Percentiles rank a stretch among this genome's conserved stretches.
These are phyloP conservation scores for Penicillium sp. DNA, from an alignment of 2,329 filamentous ascomycete genomes.

Conservation along the genomic window DNA sequence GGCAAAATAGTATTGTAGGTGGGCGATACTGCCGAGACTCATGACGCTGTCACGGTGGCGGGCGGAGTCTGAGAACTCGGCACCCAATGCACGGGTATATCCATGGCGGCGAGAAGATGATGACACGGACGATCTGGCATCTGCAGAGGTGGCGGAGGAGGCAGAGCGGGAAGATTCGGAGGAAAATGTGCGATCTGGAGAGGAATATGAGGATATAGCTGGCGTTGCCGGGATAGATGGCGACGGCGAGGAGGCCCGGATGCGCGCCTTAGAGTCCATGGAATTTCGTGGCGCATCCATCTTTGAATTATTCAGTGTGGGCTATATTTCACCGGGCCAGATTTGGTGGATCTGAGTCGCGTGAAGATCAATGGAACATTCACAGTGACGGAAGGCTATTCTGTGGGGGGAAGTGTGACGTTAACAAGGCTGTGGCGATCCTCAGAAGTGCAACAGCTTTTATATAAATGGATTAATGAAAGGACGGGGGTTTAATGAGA, in stretches of 20 bases:
- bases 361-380: slow-evolving; percentile 4
- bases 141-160: slow-evolving; percentile 44
- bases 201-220: slow-evolving; percentile 45
- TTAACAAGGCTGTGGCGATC: not conserved
- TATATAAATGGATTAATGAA: slow-evolving; percentile 8
- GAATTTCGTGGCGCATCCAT: slow-evolving; percentile 30
- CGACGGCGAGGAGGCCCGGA: slow-evolving; percentile 40
- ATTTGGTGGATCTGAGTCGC: not conserved
- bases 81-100: slow-evolving; percentile 83
- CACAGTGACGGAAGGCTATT: not conserved
- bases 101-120: slow-evolving; percentile 62
- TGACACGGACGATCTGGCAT: slow-evolving; percentile 44
- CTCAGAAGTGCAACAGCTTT: slow-evolving; percentile 1
- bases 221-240: slow-evolving; percentile 44
- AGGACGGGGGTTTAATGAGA: slow-evolving; percentile 25
- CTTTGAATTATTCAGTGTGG: slow-evolving; percentile 9
- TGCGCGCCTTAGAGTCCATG: slow-evolving; percentile 18
- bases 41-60: slow-evolving; percentile 90
- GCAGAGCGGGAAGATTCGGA: slow-evolving; percentile 47
- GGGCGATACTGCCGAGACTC: slow-evolving; percentile 92
- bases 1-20: slow-evolving; percentile 98
- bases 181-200: slow-evolving; percentile 46
- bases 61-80: slow-evolving; percentile 86
- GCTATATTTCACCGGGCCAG: slow-evolving; percentile 2
- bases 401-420: not conserved